Base-by-base conservation (phyloP, 306 rosid genomes). In the Cucumis hystrix region DNA sequence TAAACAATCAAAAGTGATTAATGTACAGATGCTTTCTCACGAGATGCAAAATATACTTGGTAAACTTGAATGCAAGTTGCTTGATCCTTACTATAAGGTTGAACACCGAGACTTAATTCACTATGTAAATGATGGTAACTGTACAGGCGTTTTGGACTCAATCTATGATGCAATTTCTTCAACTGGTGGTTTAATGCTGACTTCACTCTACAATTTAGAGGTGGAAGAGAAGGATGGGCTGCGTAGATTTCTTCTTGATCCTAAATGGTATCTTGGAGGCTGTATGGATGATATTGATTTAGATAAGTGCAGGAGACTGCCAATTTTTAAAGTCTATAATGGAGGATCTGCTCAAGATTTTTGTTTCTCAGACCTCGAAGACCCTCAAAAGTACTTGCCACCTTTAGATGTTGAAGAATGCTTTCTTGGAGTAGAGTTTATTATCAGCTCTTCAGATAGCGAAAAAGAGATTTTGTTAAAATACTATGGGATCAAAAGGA, bases 211-310 rank as follows among this genome's bases (percentile, higher is more conserved):
- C 79, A 85, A 73, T 85, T 83, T 94, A 72, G 83, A 83, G 77
- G 90, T 79, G 70, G 91, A 87, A 80, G 96, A 94, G 77, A 87
- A 87, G 80, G 85, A 89, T 81, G 91, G 84, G 78, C 95, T 94
- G 79, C 91, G 97, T 28, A 67, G 80, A 75, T 92, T 92, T 92
- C 90, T 94, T 83, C 91, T 94, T 75, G 89, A 94, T 80, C 90
- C 91, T 76, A 92, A 90, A 86, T 94, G 98, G 98, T 94, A 94
- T 85, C 82, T 87, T 85, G 92, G 93, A 67, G 76, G 70, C 80
- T 84, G 80, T 74, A 69, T 94, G 92, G 83, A 82, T 85, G 96
- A 83, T 71, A 74, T 82, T 78, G 82, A 79, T 78, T 71, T 83
- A 78, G 86, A 82, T 63, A 85, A 80, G 75, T 92, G 96, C 89